phyloP scores from a whole-genome alignment of 2,329 filamentous ascomycete species.

The Lachnellula cervina region DNA sequence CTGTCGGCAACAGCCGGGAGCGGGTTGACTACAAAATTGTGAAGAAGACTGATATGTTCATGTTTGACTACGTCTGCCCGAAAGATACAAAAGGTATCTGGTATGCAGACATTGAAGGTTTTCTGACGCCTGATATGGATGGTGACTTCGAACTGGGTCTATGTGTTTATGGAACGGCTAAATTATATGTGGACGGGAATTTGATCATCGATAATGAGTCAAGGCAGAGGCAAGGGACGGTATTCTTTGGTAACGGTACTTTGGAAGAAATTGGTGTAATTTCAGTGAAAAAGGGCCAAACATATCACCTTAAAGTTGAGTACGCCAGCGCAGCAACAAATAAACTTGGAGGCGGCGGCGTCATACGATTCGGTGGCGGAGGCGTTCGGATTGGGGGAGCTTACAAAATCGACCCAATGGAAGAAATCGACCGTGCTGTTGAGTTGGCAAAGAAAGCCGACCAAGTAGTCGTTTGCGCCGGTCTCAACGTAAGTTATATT shows the following conservation, averaged over 20 bases:
- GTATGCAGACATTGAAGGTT: conserved; percentile 37
- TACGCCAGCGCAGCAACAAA: conserved; percentile 58
- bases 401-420: too few species aligned
- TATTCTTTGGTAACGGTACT: conserved; percentile 33
- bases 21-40: conserved; percentile 20
- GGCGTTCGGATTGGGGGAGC: too few species aligned
- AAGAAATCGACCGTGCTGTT: too few species aligned
- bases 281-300: conserved; percentile 26
- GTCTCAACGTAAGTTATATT: too few species aligned
- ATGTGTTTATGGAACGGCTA: conserved; percentile 31
- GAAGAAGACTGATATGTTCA: conserved; percentile 24
- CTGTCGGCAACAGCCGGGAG: conserved; percentile 11
- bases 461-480: too few species aligned
- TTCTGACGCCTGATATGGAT: conserved; percentile 26
- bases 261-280: conserved; percentile 31
- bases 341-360: too few species aligned
- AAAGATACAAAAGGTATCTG: conserved; percentile 33
- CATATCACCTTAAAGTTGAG: conserved; percentile 30
- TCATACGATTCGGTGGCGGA: too few species aligned
- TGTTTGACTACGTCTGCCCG: conserved; percentile 42
- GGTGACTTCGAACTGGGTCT: conserved; percentile 32
- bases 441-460: too few species aligned
- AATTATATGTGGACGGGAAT: conserved; percentile 34
- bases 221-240: conserved; percentile 28
- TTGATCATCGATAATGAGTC: conserved; percentile 34